These are phyloP conservation scores for Colletotrichum destructivum DNA, from an alignment of 2,329 filamentous ascomycete genomes.

Conservation along the genomic window DNA sequence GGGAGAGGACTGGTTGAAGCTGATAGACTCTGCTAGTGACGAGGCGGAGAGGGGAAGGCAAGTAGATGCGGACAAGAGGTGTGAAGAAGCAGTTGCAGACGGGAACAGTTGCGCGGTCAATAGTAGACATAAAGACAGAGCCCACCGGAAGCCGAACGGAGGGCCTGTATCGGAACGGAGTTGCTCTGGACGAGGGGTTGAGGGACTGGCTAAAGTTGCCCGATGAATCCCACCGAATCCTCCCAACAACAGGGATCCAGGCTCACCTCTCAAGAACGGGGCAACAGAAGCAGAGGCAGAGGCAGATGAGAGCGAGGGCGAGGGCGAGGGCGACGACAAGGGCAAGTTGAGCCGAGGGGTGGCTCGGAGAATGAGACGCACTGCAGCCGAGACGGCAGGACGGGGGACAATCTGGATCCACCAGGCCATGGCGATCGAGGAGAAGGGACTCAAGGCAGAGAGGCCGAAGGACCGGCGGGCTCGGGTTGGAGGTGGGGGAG, in stretches of 20 bases:
- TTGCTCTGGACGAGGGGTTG: slow-evolving; percentile 19
- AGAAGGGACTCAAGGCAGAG: background rate
- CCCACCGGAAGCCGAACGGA: slow-evolving; percentile 36
- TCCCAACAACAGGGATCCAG: slow-evolving; percentile 28
- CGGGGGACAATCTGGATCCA: slow-evolving; percentile 30
- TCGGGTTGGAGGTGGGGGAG: background rate
- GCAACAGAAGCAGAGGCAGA: background rate
- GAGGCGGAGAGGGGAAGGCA: slow-evolving; percentile 20
- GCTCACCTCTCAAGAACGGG: slow-evolving; percentile 17
- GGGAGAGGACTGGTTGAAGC: slow-evolving; percentile 10
- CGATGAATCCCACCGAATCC: slow-evolving; percentile 22
- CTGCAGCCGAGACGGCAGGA: slow-evolving; percentile 33
- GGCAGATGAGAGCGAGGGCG: background rate
- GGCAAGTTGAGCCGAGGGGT: slow-evolving; percentile 38
- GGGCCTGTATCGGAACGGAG: slow-evolving; percentile 36
- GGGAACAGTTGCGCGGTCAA: slow-evolving; percentile 23
- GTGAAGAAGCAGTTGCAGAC: slow-evolving; percentile 27
- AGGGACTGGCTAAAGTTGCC: slow-evolving; percentile 31
- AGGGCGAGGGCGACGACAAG: background rate
- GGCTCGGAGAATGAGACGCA: slow-evolving; percentile 26
- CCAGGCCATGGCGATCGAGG: slow-evolving; percentile 35
- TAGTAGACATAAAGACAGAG: slow-evolving; percentile 36
- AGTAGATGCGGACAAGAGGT: slow-evolving; percentile 25
- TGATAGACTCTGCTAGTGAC: slow-evolving; percentile 17
- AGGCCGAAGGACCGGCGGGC: slow-evolving; percentile 10